Evolutionary conservation across 1,139 yeast genomes (phyloP), one percentile per base, ranked within the genome.

Genomic region (Pichia cactophila): DNA sequence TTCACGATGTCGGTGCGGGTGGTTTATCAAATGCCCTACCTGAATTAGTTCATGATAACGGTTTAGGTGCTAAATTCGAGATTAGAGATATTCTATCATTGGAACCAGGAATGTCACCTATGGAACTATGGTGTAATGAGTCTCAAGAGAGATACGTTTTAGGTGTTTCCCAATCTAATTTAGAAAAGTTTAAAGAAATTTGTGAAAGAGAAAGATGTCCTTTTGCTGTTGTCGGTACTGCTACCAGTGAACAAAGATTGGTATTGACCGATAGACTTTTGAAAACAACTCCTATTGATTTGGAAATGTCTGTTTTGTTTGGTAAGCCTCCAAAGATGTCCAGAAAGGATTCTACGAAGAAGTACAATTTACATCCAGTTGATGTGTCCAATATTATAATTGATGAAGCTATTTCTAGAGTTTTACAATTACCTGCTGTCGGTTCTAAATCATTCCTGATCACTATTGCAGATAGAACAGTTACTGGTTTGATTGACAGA

Each of bases 91-190:
- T 94, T 50, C 80, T 95, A 51, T 83, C 90, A 38, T 78, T 89
- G 57, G 99, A 94, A 68, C 96, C 96, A 45, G 96, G 97, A 51
- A 89, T 94, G 97, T 90, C 97, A 10, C 97, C 99, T 49, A 87
- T 92, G 96, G 98, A 94, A 72, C 89, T 94, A 59, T 94, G 99
- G 99, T 94, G 99, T 78, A 90, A 95, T 62, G 99, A 94, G 70
- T 94, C 98, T 6, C 99, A 94, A 71, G 99, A 94, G 69, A 82
- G 99, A 68, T 94, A 90, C 63, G 98, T 94, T 31, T 69, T 94
- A 62, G 98, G 96, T 56, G 95, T 92, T 55, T 78, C 90, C 12
- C 89, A 88, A 49, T 83, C 81, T 55, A 86, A 89, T 64, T 71
- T 92, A 56, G 80, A 78, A 4, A 61, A 73, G 26, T 94, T 94